phyloP scores from a whole-genome alignment of 768 basidiomycete species.

The Naganishia vaughanmartiniae region DNA sequence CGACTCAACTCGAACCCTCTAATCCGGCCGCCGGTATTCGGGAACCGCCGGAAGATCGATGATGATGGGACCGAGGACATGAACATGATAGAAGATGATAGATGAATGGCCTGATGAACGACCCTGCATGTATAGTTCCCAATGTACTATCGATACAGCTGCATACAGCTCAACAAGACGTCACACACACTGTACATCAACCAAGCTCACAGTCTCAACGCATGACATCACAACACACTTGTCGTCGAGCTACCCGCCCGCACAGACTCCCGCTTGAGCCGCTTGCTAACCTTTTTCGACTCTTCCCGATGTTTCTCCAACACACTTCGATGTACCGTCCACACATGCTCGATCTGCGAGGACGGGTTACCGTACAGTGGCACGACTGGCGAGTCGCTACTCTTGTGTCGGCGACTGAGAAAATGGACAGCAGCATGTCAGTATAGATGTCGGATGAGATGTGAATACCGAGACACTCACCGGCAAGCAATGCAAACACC shows the following conservation, averaged over 20 bases:
- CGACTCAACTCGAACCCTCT: too few species aligned
- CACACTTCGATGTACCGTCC: not conserved
- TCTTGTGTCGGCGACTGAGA: not conserved
- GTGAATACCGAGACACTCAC: not conserved
- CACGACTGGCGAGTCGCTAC: not conserved
- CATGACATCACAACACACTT: not conserved
- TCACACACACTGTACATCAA: not conserved
- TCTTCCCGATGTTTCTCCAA: slow-evolving; percentile 10
- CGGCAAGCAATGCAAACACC: slow-evolving; percentile 14
- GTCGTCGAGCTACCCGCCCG: not conserved
- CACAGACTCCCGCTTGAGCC: slow-evolving; percentile 8
- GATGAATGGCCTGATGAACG: too few species aligned
- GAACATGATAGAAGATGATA: too few species aligned
- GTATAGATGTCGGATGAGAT: not conserved
- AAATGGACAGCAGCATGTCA: too few species aligned
- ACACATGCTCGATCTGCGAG: slow-evolving; percentile 1
- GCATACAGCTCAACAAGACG: too few species aligned
- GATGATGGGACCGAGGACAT: too few species aligned
- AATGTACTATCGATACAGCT: too few species aligned
- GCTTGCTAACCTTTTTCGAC: slow-evolving; percentile 12
- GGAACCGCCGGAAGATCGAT: too few species aligned
- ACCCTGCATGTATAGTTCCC: too few species aligned
- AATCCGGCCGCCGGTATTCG: too few species aligned
- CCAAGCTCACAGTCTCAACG: not conserved
- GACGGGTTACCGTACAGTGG: not conserved